Percentiles rank a stretch among this genome's conserved stretches.
phyloP scores from a whole-genome alignment of 345 rosid genomes.

The Trapa incisa region DNA sequence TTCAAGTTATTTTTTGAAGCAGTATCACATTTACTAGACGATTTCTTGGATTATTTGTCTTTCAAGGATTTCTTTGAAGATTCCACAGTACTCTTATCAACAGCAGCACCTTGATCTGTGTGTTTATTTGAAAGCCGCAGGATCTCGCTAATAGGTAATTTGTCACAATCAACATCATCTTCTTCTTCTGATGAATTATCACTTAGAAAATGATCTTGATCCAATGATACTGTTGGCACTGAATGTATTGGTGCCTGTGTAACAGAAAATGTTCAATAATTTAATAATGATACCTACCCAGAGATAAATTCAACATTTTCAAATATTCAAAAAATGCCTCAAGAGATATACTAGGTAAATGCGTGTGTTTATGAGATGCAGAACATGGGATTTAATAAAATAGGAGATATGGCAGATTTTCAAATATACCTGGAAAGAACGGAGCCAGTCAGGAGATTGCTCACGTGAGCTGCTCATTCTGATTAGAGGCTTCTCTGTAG shows the following conservation, averaged over 20 bases:
- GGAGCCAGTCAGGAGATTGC: constrained; percentile 79
- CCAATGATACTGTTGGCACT: constrained; percentile 34
- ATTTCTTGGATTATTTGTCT: constrained; percentile 17
- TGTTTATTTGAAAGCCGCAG: constrained; percentile 17
- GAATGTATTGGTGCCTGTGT: constrained; percentile 50
- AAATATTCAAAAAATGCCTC: not conserved
- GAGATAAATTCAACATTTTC: too few relatives aligned
- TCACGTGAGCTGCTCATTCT: constrained; percentile 59
- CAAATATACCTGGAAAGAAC: constrained; percentile 38
- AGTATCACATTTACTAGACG: constrained; percentile 13
- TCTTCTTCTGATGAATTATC: constrained; percentile 25
- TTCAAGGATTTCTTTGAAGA: constrained; percentile 15
- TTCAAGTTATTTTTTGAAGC: constrained; percentile 21
- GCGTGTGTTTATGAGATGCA: not conserved
- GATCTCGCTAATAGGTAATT: constrained; percentile 11
- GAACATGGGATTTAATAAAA: not conserved
- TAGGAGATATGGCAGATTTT: not conserved
- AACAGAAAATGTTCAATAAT: constrained; percentile 2
- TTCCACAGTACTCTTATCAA: constrained; percentile 12
- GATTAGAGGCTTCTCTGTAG: not conserved
- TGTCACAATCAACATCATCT: constrained; percentile 14
- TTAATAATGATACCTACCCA: not conserved
- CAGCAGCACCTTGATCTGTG: constrained; percentile 5
- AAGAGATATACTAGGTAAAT: not conserved
- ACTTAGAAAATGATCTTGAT: constrained; percentile 37